phyloP scores from a whole-genome alignment of 1,139 yeast genomes.

The Kodamaea sp. region DNA sequence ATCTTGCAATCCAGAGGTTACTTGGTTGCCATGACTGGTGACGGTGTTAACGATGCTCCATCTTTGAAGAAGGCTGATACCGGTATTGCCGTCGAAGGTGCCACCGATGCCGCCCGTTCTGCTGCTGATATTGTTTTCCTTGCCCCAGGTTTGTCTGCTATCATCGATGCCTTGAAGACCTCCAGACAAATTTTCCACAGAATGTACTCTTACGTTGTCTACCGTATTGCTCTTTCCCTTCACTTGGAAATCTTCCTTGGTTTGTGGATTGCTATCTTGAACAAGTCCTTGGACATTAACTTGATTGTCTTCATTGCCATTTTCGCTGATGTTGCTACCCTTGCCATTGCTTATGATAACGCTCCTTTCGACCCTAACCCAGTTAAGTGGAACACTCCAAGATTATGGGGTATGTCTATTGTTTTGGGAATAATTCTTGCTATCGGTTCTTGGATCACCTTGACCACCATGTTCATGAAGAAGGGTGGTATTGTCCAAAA shows the following conservation, averaged over 20 bases:
- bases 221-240: conserved; percentile 92
- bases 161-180: conserved; percentile 90
- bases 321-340: conserved; percentile 93
- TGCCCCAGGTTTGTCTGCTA: conserved; percentile 95
- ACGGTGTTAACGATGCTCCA: conserved; percentile 97
- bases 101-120: conserved; percentile 94
- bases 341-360: conserved; percentile 93
- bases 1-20: conserved; percentile 88
- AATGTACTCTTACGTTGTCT: conserved; percentile 94
- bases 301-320: conserved; percentile 92
- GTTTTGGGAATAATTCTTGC: conserved; percentile 81
- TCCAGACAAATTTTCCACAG: conserved; percentile 98
- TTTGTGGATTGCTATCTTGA: conserved; percentile 91
- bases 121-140: conserved; percentile 96
- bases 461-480: conserved; percentile 81
- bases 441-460: conserved; percentile 88
- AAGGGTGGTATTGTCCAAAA: conserved; percentile 91
- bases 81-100: conserved; percentile 97
- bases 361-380: conserved; percentile 98
- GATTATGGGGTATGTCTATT: conserved; percentile 96
- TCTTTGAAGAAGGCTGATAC: conserved; percentile 95
- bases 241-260: conserved; percentile 93
- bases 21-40: conserved; percentile 98
- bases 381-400: conserved; percentile 98
- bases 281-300: conserved; percentile 79